phyloP scores from a whole-genome alignment of 805 yeast species.

The Metschnikowia shivogae region DNA sequence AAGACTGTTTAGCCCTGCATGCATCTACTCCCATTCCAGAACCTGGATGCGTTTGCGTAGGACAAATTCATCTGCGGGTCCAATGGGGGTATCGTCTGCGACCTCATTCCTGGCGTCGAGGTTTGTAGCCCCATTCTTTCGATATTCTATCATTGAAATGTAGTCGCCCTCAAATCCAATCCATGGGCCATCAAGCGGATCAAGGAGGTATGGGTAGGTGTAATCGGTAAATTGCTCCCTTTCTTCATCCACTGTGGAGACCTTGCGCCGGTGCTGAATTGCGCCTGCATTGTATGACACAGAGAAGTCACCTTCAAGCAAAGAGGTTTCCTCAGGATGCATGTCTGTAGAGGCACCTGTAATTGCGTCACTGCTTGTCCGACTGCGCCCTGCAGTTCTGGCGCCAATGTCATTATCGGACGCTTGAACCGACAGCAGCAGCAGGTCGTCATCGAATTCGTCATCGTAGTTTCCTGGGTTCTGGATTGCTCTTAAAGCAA shows the following conservation, averaged over 20 bases:
- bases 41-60: conserved; percentile 16
- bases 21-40: conserved; percentile 17
- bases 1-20: not conserved
- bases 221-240: conserved; percentile 49
- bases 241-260: conserved; percentile 54
- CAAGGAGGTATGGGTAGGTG: conserved; percentile 45
- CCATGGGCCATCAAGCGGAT: conserved; percentile 53
- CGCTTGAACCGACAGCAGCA: conserved; percentile 11
- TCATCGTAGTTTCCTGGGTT: conserved; percentile 38
- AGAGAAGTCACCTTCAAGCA: conserved; percentile 17
- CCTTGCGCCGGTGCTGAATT: conserved; percentile 28
- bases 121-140: conserved; percentile 15
- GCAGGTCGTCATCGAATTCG: conserved; percentile 38
- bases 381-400: not conserved
- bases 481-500: conserved; percentile 57
- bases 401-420: not conserved
- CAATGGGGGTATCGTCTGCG: not conserved
- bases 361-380: not conserved
- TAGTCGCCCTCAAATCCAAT: conserved; percentile 53
- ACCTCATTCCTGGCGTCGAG: not conserved
- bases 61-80: conserved; percentile 8
- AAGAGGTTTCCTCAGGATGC: conserved; percentile 2
- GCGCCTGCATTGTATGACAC: conserved; percentile 9
- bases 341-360: not conserved
- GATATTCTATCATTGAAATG: conserved; percentile 38